Evolutionary conservation across 768 basidiomycete genomes (phyloP).

Genomic region (Leccinum variicolor): DNA sequence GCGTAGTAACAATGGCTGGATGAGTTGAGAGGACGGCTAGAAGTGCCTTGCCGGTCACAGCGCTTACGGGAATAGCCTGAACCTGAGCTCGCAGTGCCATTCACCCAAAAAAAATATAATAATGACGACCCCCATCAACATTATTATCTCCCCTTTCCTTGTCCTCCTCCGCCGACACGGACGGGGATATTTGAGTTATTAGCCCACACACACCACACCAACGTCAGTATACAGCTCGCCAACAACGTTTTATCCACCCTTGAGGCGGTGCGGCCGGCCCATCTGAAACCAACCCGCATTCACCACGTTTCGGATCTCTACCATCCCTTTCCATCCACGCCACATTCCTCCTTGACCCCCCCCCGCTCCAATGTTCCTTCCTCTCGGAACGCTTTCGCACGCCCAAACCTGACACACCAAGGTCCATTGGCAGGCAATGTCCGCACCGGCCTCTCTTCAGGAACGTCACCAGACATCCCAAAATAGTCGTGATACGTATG

Average conservation of each 20-base stretch:
- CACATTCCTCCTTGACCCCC: conserved; percentile 4
- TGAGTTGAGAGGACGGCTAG: conserved; percentile 31
- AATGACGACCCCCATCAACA: neutral
- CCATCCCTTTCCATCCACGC: neutral
- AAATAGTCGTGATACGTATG: conserved; percentile 17
- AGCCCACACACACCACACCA: neutral
- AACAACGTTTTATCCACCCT: conserved; percentile 21
- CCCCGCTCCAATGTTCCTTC: neutral
- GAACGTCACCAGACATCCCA: conserved; percentile 12
- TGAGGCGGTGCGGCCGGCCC: conserved; percentile 12
- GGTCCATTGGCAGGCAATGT: neutral
- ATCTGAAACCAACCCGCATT: conserved; percentile 3
- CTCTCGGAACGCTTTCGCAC: conserved; percentile 5
- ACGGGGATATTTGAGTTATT: neutral
- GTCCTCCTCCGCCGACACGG: conserved; percentile 1
- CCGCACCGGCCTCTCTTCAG: conserved; percentile 15
- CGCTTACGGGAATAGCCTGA: conserved; percentile 27
- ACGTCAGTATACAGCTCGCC: conserved; percentile 16
- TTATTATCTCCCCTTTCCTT: neutral
- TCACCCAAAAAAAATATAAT: conserved; percentile 6
- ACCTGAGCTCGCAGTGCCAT: neutral
- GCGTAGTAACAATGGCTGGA: conserved; percentile 43
- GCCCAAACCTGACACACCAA: conserved; percentile 13
- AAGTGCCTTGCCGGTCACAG: conserved; percentile 38
- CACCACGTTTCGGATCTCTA: conserved; percentile 19